These are phyloP conservation scores for Phyllosticta citrichinensis DNA, from an alignment of 2,329 filamentous ascomycete genomes.

Conservation along the genomic window DNA sequence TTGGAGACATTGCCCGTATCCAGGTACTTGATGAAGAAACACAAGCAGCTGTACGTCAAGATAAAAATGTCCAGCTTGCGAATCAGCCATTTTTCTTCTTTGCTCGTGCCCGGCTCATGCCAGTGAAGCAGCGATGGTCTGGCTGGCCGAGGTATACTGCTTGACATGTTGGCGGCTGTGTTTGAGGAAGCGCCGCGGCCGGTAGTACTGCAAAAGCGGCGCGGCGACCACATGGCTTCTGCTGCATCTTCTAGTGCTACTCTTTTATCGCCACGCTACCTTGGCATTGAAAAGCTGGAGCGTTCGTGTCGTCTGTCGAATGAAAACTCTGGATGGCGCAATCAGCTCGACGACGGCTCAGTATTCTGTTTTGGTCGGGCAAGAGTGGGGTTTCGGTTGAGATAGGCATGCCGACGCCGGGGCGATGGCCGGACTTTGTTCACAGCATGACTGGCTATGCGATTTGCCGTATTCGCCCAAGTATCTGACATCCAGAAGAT, in stretches of 20 bases:
- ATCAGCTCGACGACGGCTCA: slow-evolving; percentile 1
- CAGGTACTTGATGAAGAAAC: slow-evolving; percentile 18
- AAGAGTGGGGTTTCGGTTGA: slow-evolving; percentile 4
- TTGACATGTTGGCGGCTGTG: not conserved
- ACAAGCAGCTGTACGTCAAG: slow-evolving; percentile 14
- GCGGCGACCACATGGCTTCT: not conserved
- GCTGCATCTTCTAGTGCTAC: not conserved
- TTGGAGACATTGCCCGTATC: slow-evolving; percentile 19
- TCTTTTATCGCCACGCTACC: not conserved
- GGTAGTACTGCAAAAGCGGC: not conserved
- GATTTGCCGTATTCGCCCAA: not conserved
- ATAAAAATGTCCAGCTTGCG: slow-evolving; percentile 14
- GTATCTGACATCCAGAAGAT: not conserved
- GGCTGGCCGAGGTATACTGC: not conserved
- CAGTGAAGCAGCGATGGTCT: slow-evolving; percentile 7
- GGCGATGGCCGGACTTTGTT: not conserved
- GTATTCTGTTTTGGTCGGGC: not conserved
- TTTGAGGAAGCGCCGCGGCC: not conserved
- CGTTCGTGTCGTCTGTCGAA: not conserved
- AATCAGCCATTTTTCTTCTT: slow-evolving; percentile 14
- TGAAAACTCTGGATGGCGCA: slow-evolving; percentile 5
- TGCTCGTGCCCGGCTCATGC: slow-evolving; percentile 12
- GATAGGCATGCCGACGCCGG: slow-evolving; percentile 1
- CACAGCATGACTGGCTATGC: not conserved
- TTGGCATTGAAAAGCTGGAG: not conserved